A percentile compares a stretch with the other conserved stretches of the same genome.
Evolutionary conservation across 176 grass and related monocot genomes (phyloP).

Genomic region (Dendrocalamus sinicus): DNA sequence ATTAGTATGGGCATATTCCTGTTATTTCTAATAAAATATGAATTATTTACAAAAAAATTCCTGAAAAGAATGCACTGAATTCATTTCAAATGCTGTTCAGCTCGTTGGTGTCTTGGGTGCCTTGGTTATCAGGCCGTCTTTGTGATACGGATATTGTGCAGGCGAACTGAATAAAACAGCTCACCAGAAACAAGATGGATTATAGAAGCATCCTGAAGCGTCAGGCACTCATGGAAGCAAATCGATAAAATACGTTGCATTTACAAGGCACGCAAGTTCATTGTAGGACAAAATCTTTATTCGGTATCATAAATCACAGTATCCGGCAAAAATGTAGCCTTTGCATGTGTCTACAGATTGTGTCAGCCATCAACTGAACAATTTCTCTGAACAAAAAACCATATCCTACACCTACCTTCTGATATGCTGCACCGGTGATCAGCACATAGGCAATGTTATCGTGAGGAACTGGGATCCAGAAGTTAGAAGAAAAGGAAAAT

Average conservation of each 20-base stretch:
- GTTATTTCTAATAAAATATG: too few relatives aligned
- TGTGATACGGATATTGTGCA: too few relatives aligned
- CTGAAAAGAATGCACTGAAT: too few relatives aligned
- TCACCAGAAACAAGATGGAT: constrained; percentile 2
- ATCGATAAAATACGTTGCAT: not conserved
- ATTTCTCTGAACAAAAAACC: constrained; percentile 2
- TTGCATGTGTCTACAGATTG: not conserved
- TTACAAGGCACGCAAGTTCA: not conserved
- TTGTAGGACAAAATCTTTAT: not conserved
- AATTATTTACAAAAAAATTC: too few relatives aligned
- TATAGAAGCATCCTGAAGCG: not conserved
- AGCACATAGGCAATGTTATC: not conserved
- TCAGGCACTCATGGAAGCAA: not conserved
- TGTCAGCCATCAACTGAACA: not conserved
- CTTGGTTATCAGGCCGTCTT: not conserved
- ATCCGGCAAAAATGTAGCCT: not conserved
- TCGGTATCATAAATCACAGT: not conserved
- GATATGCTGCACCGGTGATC: not conserved
- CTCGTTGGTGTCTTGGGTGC: not conserved
- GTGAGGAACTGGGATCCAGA: not conserved
- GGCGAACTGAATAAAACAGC: not conserved
- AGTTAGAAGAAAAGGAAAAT: not conserved
- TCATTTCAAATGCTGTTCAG: too few relatives aligned
- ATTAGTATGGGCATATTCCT: too few relatives aligned
- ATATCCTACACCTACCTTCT: not conserved